Percentiles rank a stretch among this genome's conserved stretches.
Evolutionary conservation across 2,329 filamentous ascomycete genomes (phyloP).

Genomic region (Biscogniauxia mediterranea): DNA sequence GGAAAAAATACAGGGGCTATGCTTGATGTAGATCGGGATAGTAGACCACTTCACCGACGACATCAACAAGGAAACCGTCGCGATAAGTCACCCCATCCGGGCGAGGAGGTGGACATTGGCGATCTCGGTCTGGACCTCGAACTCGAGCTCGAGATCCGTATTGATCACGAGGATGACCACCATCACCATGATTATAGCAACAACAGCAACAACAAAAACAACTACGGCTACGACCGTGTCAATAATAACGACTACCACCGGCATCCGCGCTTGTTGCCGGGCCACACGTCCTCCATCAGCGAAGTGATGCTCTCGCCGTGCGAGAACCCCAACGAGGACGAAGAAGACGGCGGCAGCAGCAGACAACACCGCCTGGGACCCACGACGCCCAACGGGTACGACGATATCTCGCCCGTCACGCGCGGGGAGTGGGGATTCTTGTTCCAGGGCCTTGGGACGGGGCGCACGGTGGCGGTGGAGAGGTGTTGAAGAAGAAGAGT

Average conservation of each 20-base stretch:
- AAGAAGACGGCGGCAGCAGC: constrained; percentile 6
- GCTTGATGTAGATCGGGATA: too few species aligned
- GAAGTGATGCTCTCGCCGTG: constrained; percentile 39
- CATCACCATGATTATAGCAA: constrained; percentile 26
- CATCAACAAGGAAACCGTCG: background rate
- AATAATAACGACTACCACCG: constrained; percentile 2
- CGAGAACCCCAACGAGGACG: constrained; percentile 4
- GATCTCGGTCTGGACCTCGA: constrained; percentile 14
- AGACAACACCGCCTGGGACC: constrained; percentile 41
- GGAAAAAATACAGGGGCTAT: too few species aligned
- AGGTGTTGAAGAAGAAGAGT: constrained; percentile 42
- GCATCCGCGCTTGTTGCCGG: constrained; percentile 24
- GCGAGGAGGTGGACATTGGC: background rate
- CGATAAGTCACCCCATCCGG: background rate
- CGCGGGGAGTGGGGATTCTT: constrained; percentile 63
- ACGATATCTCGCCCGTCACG: constrained; percentile 62
- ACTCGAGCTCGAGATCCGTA: constrained; percentile 21
- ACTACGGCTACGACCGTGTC: background rate
- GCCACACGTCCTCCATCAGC: constrained; percentile 40
- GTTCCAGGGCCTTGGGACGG: constrained; percentile 47
- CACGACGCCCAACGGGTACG: constrained; percentile 57
- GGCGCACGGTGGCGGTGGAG: constrained; percentile 50
- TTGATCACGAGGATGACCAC: constrained; percentile 33
- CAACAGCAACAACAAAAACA: constrained; percentile 8
- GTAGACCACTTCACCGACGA: background rate